Evolutionary conservation across 2,329 filamentous ascomycete genomes (phyloP), one percentile per base, ranked within the genome.

Genomic region (Periconia digitata): DNA sequence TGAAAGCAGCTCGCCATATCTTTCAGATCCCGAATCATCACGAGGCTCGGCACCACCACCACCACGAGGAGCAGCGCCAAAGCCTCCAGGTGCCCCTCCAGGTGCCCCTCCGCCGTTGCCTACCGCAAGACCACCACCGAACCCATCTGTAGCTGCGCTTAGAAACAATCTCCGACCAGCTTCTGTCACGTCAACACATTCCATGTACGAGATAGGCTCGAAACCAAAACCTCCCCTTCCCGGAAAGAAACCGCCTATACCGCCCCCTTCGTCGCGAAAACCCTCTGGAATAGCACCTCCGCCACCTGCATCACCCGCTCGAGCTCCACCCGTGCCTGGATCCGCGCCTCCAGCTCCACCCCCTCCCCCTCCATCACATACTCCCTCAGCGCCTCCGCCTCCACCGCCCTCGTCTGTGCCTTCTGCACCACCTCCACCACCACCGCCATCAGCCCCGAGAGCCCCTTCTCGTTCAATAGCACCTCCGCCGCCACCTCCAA

Each of bases 1-100:
- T 56, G 84, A 81, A 57, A 78, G 77, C 53, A 85, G 85, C 55
- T 83, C 90, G 24, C 85, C 89, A 51, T 92, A 92, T 66, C 74
- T 87, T 44, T 92, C 90, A 50, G 92, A 96, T 66, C 84, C 88
- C n/a, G 90, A 91, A 64, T 79, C 81, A 7, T 67, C 71, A 38
- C 70, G 71, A 57, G 70, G 64, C 35, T 79, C 78, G 37, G 77
- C 73, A 32, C 83, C 80, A 8, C 81, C 76, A 63, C 80, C 78
- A 35, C 82, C 80, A 13, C 67, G 73, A 40, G 75, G 69, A 40
- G 73, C 77, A 46, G 80, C 82, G 12, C 74, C 77, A 23, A 74
- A 64, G 46, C 76, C 76, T 39, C 74, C 79, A 53, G 70, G 68
- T 47, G 73, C 72, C 48, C 36, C 71, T 52, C 71, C 76, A 22